Evolutionary conservation across 176 grass and related monocot species (phyloP).

Genomic region (Aegilops longissima): DNA sequence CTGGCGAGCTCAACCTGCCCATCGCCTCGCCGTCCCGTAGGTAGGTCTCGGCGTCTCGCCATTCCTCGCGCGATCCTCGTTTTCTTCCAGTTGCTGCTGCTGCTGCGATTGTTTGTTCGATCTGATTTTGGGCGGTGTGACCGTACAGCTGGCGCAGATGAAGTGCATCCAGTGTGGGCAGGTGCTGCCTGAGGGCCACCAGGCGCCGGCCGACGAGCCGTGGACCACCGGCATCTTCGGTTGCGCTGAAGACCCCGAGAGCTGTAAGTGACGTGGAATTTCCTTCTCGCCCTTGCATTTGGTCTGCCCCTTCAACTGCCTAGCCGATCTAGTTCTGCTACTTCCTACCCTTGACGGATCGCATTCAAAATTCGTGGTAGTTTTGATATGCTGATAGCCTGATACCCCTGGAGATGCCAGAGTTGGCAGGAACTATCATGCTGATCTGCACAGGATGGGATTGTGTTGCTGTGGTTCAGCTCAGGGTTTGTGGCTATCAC

Average conservation of each 20-base stretch:
- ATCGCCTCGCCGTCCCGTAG: slow-evolving; percentile 44
- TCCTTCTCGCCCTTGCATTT: neutral
- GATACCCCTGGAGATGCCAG: too few species aligned
- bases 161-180: slow-evolving; percentile 58
- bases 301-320: neutral
- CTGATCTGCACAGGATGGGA: neutral
- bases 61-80: neutral
- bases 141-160: slow-evolving; percentile 47
- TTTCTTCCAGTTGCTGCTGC: neutral
- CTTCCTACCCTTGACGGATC: neutral
- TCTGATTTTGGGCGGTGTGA: neutral
- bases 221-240: slow-evolving; percentile 65
- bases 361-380: neutral
- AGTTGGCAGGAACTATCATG: neutral
- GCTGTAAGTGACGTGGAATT: slow-evolving; percentile 50
- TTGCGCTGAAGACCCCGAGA: slow-evolving; percentile 64
- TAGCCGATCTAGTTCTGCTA: neutral
- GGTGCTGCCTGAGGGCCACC: slow-evolving; percentile 48
- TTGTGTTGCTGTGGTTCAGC: neutral
- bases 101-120: neutral
- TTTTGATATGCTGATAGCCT: neutral
- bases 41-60: neutral
- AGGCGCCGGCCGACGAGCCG: slow-evolving; percentile 62
- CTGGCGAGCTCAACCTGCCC: slow-evolving; percentile 67
- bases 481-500: neutral